Evolutionary conservation across 441 rosid genomes (phyloP), one percentile per base, ranked within the genome.

Genomic region (Viola pubescens): DNA sequence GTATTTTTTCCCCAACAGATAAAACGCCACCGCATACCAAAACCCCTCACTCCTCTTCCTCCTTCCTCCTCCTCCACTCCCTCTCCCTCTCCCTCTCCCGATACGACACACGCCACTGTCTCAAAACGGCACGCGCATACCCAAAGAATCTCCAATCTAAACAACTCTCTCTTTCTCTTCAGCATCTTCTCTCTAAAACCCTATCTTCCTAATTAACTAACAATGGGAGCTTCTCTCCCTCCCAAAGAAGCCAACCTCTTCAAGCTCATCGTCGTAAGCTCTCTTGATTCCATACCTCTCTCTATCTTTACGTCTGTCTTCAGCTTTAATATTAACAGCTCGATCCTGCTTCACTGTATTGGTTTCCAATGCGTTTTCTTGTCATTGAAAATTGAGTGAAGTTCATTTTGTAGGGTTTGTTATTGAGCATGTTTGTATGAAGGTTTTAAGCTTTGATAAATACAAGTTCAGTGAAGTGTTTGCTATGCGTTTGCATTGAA

Each of bases 171-270:
- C 59, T 71, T 39, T 54, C 70, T 48, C 49, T 44, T 3, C 9
- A 38, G 3, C 14, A n/a, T 9, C 14, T 13, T 42, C 2, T 58
- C 34, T 51, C 3, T 46, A 46, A 46, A 46, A 46, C 16, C 3
- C n/a, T 19, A 54, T 59, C 12, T 19, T 52, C 48, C 41, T 39
- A 26, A 7, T 44, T 42, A 8, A 40, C 16, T 9, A 62, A 52
- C 73, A 80, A 91, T 91, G 99, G 99, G 98, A 52, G 91, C 97
- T 66, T 84, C 99, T 49, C 80, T 95, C 82, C 99, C 99, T 78
- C 82, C 95, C 52, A 95, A 95, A 78, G 99, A 95, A 82, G 99
- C 99, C 65, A 95, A 89, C 77, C 99, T 87, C 80, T 95, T 95
- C 88, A 95, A 95, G 78, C 91, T 87, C 89, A 95, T 95, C 82